These are phyloP conservation scores for Plasmodium chabaudi DNA, from an alignment of 169 alveolate genomes.

Conservation along the genomic window DNA sequence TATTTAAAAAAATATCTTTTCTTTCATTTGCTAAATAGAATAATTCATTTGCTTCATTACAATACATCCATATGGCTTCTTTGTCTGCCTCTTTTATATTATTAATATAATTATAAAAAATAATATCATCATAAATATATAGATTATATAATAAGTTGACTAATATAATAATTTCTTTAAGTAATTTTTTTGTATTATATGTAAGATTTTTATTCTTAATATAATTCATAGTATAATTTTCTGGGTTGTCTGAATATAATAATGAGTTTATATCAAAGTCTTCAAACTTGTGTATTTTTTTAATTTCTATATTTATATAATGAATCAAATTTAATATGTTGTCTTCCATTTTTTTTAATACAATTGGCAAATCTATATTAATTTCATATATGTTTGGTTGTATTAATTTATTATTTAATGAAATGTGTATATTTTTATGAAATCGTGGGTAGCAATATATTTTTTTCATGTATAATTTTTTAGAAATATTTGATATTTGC, in stretches of 20 bases:
- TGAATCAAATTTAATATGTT: conserved; percentile 41
- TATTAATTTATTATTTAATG: conserved; percentile 61
- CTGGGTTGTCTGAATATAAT: conserved; percentile 61
- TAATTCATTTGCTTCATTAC: conserved; percentile 73
- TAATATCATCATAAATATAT: conserved; percentile 40
- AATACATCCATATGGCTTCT: conserved; percentile 75
- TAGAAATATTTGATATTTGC: conserved; percentile 27
- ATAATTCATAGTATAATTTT: conserved; percentile 42
- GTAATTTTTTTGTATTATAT: conserved; percentile 54
- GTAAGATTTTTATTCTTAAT: conserved; percentile 49
- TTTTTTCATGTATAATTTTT: conserved; percentile 46
- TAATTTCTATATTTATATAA: conserved; percentile 60
- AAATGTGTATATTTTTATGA: conserved; percentile 67
- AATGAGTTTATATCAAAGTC: conserved; percentile 68
- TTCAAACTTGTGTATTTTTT: conserved; percentile 36
- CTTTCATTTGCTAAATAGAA: conserved; percentile 57
- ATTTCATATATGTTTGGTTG: conserved; percentile 75
- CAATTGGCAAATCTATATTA: conserved; percentile 28
- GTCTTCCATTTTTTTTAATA: conserved; percentile 29
- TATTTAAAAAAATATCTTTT: conserved; percentile 29
- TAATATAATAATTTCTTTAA: conserved; percentile 60
- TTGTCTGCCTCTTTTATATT: conserved; percentile 72
- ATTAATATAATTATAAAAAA: conserved; percentile 58
- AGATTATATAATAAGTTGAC: conserved; percentile 44
- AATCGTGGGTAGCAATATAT: conserved; percentile 68